phyloP scores from a whole-genome alignment of 164 flowering plant genomes.

The Chimonanthus salicifolius region DNA sequence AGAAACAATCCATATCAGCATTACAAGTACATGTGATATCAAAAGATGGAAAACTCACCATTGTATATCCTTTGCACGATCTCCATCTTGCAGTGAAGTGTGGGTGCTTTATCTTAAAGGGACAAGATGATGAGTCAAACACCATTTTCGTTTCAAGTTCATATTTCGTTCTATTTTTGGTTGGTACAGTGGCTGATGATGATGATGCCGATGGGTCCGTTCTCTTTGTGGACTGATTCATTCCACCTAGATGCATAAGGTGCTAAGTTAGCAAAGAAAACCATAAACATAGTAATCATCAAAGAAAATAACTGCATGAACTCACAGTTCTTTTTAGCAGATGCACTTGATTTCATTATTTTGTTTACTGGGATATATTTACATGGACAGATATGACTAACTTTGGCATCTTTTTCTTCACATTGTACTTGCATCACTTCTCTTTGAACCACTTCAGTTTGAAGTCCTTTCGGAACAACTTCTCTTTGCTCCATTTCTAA shows the following conservation, averaged over 20 bases:
- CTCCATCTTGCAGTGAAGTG: slow-evolving; percentile 3
- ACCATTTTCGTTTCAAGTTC: not conserved
- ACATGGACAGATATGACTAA: not conserved
- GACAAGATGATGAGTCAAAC: slow-evolving; percentile 2
- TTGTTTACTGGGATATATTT: not conserved
- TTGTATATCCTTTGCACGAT: not conserved
- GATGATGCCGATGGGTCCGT: not conserved
- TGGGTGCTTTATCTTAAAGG: slow-evolving; percentile 1
- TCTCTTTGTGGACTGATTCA: not conserved
- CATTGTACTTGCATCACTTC: not conserved
- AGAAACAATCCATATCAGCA: not conserved
- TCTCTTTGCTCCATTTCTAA: not conserved
- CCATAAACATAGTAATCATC: not conserved
- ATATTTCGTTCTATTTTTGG: too few relatives aligned
- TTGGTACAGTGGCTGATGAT: too few relatives aligned
- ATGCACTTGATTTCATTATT: not conserved
- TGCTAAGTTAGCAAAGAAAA: not conserved
- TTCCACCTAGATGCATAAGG: not conserved
- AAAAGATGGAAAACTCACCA: slow-evolving; percentile 9
- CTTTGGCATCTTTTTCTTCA: not conserved
- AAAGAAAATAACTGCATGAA: slow-evolving; percentile 3
- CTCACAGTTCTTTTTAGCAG: slow-evolving; percentile 1
- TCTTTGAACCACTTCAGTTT: not conserved
- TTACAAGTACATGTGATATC: not conserved
- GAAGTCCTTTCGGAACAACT: too few relatives aligned